Conservation (phyloP, 2,329 filamentous ascomycete species). For the Endoconidiophora polonica region DNA sequence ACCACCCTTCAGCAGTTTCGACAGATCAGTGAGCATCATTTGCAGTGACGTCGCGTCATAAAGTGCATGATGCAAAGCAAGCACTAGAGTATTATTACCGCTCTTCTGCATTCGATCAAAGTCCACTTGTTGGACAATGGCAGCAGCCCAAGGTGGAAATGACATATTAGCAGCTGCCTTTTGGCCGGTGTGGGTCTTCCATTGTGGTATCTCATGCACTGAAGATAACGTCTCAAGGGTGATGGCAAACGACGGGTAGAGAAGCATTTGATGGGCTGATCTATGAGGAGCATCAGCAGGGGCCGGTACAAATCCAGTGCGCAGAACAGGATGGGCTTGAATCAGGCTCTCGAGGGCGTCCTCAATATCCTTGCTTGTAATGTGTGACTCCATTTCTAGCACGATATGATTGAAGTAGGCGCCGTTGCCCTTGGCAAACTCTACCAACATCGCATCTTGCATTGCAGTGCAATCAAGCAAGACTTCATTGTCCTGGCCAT, state of each 20-base stretch:
- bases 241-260: background rate
- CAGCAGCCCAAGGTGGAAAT: slow-evolving; percentile 46
- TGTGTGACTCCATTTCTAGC: slow-evolving; percentile 28
- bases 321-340: slow-evolving; percentile 49
- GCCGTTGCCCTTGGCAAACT: slow-evolving; percentile 52
- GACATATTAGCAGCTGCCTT: slow-evolving; percentile 29
- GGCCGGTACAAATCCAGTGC: slow-evolving; percentile 53
- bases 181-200: slow-evolving; percentile 21
- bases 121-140: slow-evolving; percentile 23
- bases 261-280: slow-evolving; percentile 2
- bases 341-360: slow-evolving; percentile 43
- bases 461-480: slow-evolving; percentile 47
- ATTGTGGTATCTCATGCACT: slow-evolving; percentile 20
- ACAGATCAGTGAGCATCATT: slow-evolving; percentile 44
- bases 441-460: slow-evolving; percentile 64
- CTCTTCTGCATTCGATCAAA: too few relatives aligned
- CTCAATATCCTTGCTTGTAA: slow-evolving; percentile 27
- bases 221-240: background rate
- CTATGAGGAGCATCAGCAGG: background rate
- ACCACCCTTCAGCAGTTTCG: slow-evolving; percentile 16
- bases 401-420: slow-evolving; percentile 60
- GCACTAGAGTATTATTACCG: too few relatives aligned
- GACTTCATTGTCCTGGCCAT: slow-evolving; percentile 6
- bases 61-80: slow-evolving; percentile 56
- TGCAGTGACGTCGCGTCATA: slow-evolving; percentile 69